Evolutionary conservation across 1,284 basidiomycete species (phyloP), one percentile per base, ranked within the genome.

Genomic region (Puccinia triticina): DNA sequence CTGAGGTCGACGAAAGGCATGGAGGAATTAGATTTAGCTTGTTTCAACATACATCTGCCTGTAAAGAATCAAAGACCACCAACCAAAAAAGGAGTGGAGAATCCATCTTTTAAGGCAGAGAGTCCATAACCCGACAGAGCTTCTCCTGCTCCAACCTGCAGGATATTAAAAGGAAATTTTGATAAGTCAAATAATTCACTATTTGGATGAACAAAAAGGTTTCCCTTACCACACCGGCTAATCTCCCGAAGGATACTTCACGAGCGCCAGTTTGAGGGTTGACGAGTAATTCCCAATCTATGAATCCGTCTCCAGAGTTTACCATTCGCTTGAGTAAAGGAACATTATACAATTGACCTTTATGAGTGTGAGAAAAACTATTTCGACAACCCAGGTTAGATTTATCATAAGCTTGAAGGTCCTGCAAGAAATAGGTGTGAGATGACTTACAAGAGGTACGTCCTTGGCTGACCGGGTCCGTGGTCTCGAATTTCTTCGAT

Each of bases 341-440:
- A 84, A 92, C 93, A 85, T 96, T 96, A 88, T 95, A 95, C 16
- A 89, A 87, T 87, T 96, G 93, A 1, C 88, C 88, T 87, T 96
- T 96, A 84, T 91, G 91, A 0, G 94, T 95, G 87, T 96, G 94
- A 43, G 92, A 94, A 89, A 96, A 96, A 92, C 94, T 94, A 34
- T 64, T 16, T 83, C 95, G 87, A 84, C 93, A 91, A 2, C 92
- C 93, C 29, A 91, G 90, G 8, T 89, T 86, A 14, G 87, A 84
- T 53, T 84, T 85, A 66, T 21, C n/a, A 82, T 84, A 37, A 85
- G 84, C 84, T 82, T 84, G 83, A 61, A 85, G 82, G 85, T 82
- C 84, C 26, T 83, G 73, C 14, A 55, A 55, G 29, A 83, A 43
- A 43, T 12, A 43, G 72, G 18, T 74, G 82, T 29, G 55, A 77